Evolutionary conservation across 2,329 filamentous ascomycete genomes (phyloP).

Genomic region (Cadophora gregata): DNA sequence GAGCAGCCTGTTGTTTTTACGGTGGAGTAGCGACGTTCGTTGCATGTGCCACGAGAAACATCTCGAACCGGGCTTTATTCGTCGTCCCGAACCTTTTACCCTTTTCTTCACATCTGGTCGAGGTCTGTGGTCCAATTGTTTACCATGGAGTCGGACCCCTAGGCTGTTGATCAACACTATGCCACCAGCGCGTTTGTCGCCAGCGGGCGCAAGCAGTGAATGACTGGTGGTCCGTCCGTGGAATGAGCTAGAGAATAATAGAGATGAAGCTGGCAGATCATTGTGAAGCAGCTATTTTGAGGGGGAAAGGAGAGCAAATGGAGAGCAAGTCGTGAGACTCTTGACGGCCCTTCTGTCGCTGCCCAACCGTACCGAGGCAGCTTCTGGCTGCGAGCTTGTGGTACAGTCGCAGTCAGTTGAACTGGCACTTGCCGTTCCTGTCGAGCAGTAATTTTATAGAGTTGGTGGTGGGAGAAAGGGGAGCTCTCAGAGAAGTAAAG

Average conservation of each 20-base stretch:
- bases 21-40: too few species aligned
- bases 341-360: not conserved
- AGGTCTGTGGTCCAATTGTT: conserved; percentile 25
- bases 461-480: not conserved
- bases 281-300: not conserved
- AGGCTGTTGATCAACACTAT: too few species aligned
- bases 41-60: conserved; percentile 7
- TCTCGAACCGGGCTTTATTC: conserved; percentile 17
- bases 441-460: conserved; percentile 1
- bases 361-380: not conserved
- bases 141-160: conserved; percentile 7
- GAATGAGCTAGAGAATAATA: not conserved
- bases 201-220: not conserved
- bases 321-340: conserved; percentile 1
- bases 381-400: too few species aligned
- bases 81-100: conserved; percentile 26
- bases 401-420: not conserved
- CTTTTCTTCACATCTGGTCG: not conserved
- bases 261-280: not conserved
- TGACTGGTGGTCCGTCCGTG: conserved; percentile 17
- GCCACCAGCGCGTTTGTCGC: not conserved
- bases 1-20: not conserved
- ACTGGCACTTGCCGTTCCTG: not conserved
- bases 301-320: not conserved
- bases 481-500: not conserved